Evolutionary conservation across 176 grass and related monocot genomes (phyloP).

Genomic region (sorghum (Sorghum bicolor)): DNA sequence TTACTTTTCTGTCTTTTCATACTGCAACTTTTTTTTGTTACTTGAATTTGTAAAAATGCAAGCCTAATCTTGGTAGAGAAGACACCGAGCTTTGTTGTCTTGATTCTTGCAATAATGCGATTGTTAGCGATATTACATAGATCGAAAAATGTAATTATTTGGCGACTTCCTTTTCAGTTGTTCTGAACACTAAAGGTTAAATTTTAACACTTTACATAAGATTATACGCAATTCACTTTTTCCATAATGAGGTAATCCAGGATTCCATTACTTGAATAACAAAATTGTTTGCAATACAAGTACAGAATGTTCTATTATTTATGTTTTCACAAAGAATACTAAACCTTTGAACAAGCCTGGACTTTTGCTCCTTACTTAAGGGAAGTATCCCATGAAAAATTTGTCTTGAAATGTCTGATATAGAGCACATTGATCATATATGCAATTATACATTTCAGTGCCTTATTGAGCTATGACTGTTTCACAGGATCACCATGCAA

Average conservation of each 20-base stretch:
- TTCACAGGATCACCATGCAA: slow-evolving; percentile 73
- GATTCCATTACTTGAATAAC: neutral
- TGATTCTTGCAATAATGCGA: neutral
- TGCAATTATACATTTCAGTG: neutral
- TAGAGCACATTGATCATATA: neutral
- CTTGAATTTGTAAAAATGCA: neutral
- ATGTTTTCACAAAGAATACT: neutral
- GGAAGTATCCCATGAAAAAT: neutral
- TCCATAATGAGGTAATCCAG: neutral
- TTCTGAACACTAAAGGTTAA: neutral
- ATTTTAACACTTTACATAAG: too few relatives aligned
- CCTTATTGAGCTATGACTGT: slow-evolving; percentile 11
- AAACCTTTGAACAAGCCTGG: neutral
- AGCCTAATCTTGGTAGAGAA: neutral
- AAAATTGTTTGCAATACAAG: neutral
- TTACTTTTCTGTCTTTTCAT: neutral
- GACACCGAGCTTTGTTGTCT: neutral
- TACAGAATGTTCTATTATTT: neutral
- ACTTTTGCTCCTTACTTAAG: neutral
- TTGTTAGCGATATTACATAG: neutral
- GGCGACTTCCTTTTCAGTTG: neutral
- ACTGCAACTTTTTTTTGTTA: neutral
- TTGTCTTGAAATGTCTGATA: neutral
- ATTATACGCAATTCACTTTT: neutral
- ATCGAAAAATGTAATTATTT: neutral